phyloP scores from a whole-genome alignment of 805 yeast genomes.

The Zygosaccharomyces pseudorouxii region DNA sequence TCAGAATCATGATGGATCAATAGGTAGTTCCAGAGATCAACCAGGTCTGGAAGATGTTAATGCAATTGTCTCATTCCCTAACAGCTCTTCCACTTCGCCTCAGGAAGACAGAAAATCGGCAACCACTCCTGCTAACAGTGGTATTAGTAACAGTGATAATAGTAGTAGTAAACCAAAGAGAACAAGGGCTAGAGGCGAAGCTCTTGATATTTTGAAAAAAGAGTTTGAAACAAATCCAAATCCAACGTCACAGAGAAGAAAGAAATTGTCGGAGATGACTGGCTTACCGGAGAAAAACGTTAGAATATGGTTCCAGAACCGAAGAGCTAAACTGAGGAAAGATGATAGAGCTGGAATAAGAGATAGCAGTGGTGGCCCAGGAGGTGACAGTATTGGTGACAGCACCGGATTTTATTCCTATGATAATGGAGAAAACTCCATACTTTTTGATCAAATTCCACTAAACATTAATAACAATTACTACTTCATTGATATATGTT shows the following conservation, averaged over 20 bases:
- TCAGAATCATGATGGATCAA: background rate
- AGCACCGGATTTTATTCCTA: constrained; percentile 9
- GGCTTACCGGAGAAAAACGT: constrained; percentile 86
- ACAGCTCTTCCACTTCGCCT: background rate
- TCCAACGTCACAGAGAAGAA: constrained; percentile 69
- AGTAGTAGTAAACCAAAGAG: constrained; percentile 41
- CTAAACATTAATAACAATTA: constrained; percentile 60
- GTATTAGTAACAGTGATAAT: constrained; percentile 7
- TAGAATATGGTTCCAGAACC: constrained; percentile 88
- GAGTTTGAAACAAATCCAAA: constrained; percentile 72
- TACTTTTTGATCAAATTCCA: constrained; percentile 42
- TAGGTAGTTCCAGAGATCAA: background rate
- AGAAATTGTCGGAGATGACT: constrained; percentile 62
- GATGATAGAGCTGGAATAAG: constrained; percentile 11
- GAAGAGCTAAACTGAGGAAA: constrained; percentile 74
- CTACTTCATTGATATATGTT: constrained; percentile 60
- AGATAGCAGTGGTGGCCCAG: constrained; percentile 4
- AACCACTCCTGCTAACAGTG: constrained; percentile 8
- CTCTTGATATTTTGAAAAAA: constrained; percentile 56
- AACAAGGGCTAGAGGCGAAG: constrained; percentile 77
- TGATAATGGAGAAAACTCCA: constrained; percentile 14
- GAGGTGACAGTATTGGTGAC: constrained; percentile 9
- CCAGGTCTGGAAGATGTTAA: background rate
- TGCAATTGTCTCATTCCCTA: background rate
- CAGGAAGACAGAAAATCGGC: constrained; percentile 2